Evolutionary conservation across 2,329 filamentous ascomycete species (phyloP).

Genomic region (Claviceps lovelessii): DNA sequence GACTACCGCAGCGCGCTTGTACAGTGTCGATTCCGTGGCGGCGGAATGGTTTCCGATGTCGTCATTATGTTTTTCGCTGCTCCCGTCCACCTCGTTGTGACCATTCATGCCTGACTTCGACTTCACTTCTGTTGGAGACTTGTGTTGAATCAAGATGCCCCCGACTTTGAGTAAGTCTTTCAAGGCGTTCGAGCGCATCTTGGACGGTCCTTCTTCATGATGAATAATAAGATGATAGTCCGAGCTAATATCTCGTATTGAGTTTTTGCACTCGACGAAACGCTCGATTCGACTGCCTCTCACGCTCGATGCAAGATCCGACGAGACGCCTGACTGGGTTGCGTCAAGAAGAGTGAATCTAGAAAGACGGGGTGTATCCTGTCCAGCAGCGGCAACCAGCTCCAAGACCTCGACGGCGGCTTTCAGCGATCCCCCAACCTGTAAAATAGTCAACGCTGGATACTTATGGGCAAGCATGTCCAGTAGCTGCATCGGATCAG

Average conservation of each 20-base stretch:
- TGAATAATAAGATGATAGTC: constrained; percentile 22
- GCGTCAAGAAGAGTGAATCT: constrained; percentile 18
- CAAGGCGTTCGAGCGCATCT: constrained; percentile 8
- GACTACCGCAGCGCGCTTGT: background rate
- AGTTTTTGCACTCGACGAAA: constrained; percentile 16
- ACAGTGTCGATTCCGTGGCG: background rate
- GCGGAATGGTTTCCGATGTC: background rate
- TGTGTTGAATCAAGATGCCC: constrained; percentile 14
- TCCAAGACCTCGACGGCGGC: constrained; percentile 14
- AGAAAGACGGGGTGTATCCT: constrained; percentile 19
- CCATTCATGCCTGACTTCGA: background rate
- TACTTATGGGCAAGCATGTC: constrained; percentile 24
- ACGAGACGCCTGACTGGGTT: background rate
- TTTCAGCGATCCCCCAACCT: constrained; percentile 18
- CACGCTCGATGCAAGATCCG: constrained; percentile 4
- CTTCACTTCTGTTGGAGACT: background rate
- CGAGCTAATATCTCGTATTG: constrained; percentile 11
- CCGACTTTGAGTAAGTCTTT: constrained; percentile 14
- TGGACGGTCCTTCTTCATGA: constrained; percentile 5
- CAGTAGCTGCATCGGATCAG: constrained; percentile 15
- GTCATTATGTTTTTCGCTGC: background rate
- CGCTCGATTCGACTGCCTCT: constrained; percentile 8
- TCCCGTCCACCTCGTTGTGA: background rate
- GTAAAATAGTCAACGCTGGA: constrained; percentile 24
- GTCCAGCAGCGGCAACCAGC: constrained; percentile 9